These are phyloP conservation scores for Diaporthe destruens DNA, from an alignment of 2,329 filamentous ascomycete genomes.

Conservation along the genomic window DNA sequence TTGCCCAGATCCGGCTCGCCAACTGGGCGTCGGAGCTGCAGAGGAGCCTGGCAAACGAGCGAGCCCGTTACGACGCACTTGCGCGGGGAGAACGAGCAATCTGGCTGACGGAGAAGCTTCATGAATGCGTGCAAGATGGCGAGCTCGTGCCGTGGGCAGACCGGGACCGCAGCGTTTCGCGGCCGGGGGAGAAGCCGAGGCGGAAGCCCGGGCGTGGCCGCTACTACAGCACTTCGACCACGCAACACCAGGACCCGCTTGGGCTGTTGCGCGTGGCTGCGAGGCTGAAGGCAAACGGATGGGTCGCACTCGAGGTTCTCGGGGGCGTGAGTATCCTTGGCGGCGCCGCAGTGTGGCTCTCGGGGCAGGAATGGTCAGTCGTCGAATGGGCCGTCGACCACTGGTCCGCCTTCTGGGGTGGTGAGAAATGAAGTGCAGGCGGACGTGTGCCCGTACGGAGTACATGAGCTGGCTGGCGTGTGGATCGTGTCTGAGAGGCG, in stretches of 20 bases:
- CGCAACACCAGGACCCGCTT: slow-evolving; percentile 77
- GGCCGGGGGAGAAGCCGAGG: slow-evolving; percentile 21
- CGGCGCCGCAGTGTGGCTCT: slow-evolving; percentile 75
- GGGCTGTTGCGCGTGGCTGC: slow-evolving; percentile 80
- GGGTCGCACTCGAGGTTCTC: slow-evolving; percentile 78
- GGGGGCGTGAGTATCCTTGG: slow-evolving; percentile 81
- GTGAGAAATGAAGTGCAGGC: slow-evolving; percentile 40
- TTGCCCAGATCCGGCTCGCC: slow-evolving; percentile 72
- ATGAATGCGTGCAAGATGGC: slow-evolving; percentile 76
- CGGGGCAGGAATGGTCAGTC: slow-evolving; percentile 47
- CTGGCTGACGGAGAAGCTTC: slow-evolving; percentile 76
- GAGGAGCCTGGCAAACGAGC: slow-evolving; percentile 79
- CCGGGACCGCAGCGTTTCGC: slow-evolving; percentile 34
- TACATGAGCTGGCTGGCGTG: background rate
- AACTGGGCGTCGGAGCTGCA: slow-evolving; percentile 89
- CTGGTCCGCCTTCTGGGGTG: slow-evolving; percentile 50
- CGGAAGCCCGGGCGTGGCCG: slow-evolving; percentile 12
- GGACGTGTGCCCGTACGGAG: background rate
- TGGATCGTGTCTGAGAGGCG: background rate
- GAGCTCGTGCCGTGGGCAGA: slow-evolving; percentile 63
- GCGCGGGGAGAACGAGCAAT: slow-evolving; percentile 73
- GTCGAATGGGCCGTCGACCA: slow-evolving; percentile 47
- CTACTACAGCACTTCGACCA: slow-evolving; percentile 37
- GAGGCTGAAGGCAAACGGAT: slow-evolving; percentile 73
- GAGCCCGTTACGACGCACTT: slow-evolving; percentile 74